These are phyloP conservation scores for Fonsecaea pedrosoi DNA, from an alignment of 2,329 filamentous ascomycete genomes.

Conservation along the genomic window DNA sequence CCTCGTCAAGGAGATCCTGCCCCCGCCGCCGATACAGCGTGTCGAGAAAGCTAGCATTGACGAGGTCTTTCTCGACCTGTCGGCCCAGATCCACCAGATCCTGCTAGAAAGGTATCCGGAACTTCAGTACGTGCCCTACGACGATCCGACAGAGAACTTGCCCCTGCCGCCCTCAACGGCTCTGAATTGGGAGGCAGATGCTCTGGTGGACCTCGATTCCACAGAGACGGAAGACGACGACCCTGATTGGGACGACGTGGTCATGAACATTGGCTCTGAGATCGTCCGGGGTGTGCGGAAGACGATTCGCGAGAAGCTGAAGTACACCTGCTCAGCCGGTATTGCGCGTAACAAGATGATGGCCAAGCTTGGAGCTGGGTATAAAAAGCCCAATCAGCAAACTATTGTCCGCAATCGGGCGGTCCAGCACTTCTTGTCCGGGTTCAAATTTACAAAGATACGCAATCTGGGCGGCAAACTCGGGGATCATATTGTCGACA, in stretches of 20 bases:
- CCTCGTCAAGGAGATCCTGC: constrained; percentile 75
- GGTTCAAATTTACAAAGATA: constrained; percentile 94
- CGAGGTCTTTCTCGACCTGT: constrained; percentile 93
- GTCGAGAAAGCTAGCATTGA: constrained; percentile 96
- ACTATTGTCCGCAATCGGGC: constrained; percentile 91
- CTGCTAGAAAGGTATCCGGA: constrained; percentile 80
- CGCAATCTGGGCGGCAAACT: constrained; percentile 94
- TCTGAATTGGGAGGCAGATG: constrained; percentile 83
- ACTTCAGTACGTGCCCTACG: constrained; percentile 71
- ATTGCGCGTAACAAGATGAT: constrained; percentile 93
- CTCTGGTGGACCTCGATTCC: constrained; percentile 77
- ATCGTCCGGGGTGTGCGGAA: constrained; percentile 79
- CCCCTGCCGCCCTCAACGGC: constrained; percentile 75
- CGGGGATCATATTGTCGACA: constrained; percentile 81
- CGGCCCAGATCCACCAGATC: constrained; percentile 77
- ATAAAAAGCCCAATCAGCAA: constrained; percentile 93
- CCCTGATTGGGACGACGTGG: constrained; percentile 96
- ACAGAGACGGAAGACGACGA: constrained; percentile 76
- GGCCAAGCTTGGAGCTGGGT: constrained; percentile 87
- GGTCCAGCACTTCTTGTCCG: constrained; percentile 75
- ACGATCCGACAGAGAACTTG: constrained; percentile 73
- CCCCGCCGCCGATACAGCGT: constrained; percentile 66
- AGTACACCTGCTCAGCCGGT: constrained; percentile 91
- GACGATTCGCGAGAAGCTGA: constrained; percentile 71
- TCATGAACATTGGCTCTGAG: constrained; percentile 83